Conservation (phyloP, 768 basidiomycete species). For the Trametes meyenii region DNA sequence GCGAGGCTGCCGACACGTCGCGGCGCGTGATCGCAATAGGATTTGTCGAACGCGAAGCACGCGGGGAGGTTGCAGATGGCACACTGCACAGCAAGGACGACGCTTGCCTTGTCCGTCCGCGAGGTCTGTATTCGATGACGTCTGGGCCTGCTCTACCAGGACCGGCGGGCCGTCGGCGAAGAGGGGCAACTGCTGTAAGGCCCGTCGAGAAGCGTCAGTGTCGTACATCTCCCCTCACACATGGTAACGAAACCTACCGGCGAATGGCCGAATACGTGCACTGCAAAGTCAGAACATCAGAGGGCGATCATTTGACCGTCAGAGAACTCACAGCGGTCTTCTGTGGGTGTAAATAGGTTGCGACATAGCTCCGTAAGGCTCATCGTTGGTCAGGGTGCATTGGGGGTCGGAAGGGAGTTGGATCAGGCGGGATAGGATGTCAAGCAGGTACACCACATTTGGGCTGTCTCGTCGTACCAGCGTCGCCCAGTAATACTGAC, state of each 20-base stretch:
- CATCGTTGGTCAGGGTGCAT: background rate
- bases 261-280: slow-evolving; percentile 1
- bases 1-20: slow-evolving; percentile 4
- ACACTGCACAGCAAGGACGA: background rate
- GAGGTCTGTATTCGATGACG: slow-evolving; percentile 8
- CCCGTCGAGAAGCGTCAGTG: background rate
- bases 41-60: slow-evolving; percentile 1
- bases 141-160: slow-evolving; percentile 6
- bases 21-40: slow-evolving; percentile 5
- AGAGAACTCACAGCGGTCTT: background rate
- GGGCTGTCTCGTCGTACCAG: no score
- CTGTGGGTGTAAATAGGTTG: slow-evolving; percentile 4
- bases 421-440: background rate
- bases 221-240: background rate
- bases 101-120: slow-evolving; percentile 15
- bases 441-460: no score
- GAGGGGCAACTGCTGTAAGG: background rate
- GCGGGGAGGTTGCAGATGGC: slow-evolving; percentile 10
- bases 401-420: background rate
- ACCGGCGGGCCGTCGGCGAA: slow-evolving; percentile 14
- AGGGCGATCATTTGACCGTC: background rate
- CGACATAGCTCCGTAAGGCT: slow-evolving; percentile 8
- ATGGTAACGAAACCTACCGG: slow-evolving; percentile 6
- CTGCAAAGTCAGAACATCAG: slow-evolving; percentile 8
- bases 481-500: no score